Evolutionary conservation across 164 flowering plant species (phyloP).

Genomic region (Vitis cinerea): DNA sequence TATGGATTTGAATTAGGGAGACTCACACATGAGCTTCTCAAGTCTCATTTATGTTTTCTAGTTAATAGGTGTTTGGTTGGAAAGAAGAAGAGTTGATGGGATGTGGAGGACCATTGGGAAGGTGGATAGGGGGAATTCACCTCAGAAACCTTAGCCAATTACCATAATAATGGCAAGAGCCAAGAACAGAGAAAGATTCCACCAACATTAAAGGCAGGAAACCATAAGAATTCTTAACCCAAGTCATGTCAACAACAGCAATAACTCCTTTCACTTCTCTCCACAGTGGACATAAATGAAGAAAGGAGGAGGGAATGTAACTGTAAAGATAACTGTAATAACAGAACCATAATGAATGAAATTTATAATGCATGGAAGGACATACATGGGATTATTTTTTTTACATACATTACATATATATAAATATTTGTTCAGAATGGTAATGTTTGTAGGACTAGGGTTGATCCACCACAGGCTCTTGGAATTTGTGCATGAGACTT

Average conservation of each 20-base stretch:
- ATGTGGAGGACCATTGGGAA: background rate
- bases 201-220: background rate
- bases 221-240: background rate
- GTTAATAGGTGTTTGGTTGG: too few relatives aligned
- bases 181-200: conserved; percentile 10
- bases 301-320: background rate
- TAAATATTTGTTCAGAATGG: background rate
- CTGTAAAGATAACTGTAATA: conserved; percentile 16
- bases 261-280: background rate
- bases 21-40: too few relatives aligned
- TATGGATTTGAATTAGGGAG: too few relatives aligned
- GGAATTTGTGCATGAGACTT: conserved; percentile 28
- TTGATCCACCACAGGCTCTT: conserved; percentile 7
- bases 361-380: background rate
- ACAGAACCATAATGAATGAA: conserved; percentile 10
- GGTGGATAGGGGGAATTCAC: conserved; percentile 10
- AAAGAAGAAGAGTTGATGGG: too few relatives aligned
- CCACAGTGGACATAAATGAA: background rate
- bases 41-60: too few relatives aligned
- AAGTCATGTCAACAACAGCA: conserved; percentile 18
- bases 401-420: too few relatives aligned
- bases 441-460: background rate
- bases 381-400: too few relatives aligned
- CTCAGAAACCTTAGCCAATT: background rate
- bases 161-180: background rate